Percentiles rank a stretch among this genome's conserved stretches.
Evolutionary conservation across 2,329 filamentous ascomycete species (phyloP).

Genomic region (Diplocarpon mali): DNA sequence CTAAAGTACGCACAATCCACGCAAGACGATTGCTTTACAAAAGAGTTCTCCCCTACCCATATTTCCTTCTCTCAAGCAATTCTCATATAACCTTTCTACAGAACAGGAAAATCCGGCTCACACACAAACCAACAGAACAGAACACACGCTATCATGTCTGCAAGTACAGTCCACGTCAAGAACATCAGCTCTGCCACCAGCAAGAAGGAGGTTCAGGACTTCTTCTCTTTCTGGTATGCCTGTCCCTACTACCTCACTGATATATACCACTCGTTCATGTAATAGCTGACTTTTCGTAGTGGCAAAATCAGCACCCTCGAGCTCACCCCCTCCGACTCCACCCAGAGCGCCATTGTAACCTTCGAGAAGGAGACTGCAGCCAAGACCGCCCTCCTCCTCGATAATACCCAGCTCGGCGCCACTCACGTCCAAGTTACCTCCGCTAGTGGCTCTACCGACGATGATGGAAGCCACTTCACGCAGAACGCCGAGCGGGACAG

Average conservation of each 20-base stretch:
- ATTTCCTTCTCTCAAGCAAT: background rate
- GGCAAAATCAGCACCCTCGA: slow-evolving; percentile 85
- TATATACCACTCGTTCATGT: background rate
- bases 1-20: background rate
- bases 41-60: background rate
- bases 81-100: background rate
- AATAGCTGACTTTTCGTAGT: slow-evolving; percentile 35
- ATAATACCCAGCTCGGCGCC: slow-evolving; percentile 87
- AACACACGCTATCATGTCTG: slow-evolving; percentile 21
- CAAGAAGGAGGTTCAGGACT: slow-evolving; percentile 87
- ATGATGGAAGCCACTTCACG: slow-evolving; percentile 45
- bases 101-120: background rate
- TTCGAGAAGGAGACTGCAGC: slow-evolving; percentile 97
- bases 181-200: slow-evolving; percentile 74
- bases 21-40: background rate
- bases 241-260: background rate
- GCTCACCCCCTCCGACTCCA: slow-evolving; percentile 54
- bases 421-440: slow-evolving; percentile 71
- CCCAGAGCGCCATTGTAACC: slow-evolving; percentile 79
- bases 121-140: background rate
- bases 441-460: slow-evolving; percentile 49
- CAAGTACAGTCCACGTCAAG: slow-evolving; percentile 67
- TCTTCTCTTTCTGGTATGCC: slow-evolving; percentile 85
- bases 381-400: slow-evolving; percentile 91
- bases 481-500: slow-evolving; percentile 44